These are phyloP conservation scores for Peronosclerospora sorghi DNA, from an alignment of 352 stramenopile species.

Conservation along the genomic window DNA sequence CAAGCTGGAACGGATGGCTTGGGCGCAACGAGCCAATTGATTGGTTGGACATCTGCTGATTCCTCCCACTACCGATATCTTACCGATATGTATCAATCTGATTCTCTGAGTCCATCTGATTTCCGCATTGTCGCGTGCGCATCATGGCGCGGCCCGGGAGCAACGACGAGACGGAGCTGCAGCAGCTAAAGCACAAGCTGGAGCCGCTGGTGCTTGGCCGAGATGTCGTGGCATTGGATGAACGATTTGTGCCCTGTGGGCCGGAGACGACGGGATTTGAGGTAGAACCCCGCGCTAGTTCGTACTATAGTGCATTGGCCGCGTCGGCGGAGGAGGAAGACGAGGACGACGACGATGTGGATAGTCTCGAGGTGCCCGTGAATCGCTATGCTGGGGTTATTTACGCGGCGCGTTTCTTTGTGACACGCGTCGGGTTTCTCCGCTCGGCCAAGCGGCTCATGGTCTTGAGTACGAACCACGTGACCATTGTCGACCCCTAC, in stretches of 20 bases:
- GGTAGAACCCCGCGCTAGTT: constrained; percentile 23
- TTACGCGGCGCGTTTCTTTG: constrained; percentile 79
- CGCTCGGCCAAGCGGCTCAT: constrained; percentile 68
- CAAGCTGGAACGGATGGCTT: constrained; percentile 10
- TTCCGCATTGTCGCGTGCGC: neutral
- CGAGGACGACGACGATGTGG: constrained; percentile 30
- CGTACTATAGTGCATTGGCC: constrained; percentile 23
- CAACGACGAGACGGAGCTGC: constrained; percentile 37
- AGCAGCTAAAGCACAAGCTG: constrained; percentile 50
- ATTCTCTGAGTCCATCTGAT: neutral
- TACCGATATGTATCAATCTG: neutral
- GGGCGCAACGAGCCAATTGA: neutral
- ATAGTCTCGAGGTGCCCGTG: constrained; percentile 30
- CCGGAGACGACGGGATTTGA: constrained; percentile 56
- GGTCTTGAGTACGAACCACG: constrained; percentile 67
- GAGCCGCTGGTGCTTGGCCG: constrained; percentile 42
- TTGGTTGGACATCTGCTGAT: constrained; percentile 10
- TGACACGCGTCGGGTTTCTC: constrained; percentile 73
- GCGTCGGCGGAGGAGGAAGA: constrained; percentile 26
- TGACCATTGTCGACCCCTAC: constrained; percentile 79
- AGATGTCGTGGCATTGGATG: constrained; percentile 39
- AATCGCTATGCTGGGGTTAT: constrained; percentile 79
- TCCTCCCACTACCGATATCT: neutral
- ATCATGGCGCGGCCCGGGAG: constrained; percentile 19
- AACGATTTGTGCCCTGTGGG: constrained; percentile 56